Evolutionary conservation across 495 filamentous ascomycete genomes (phyloP), one percentile per base, ranked within the genome.

Genomic region (Schizothecium vesticola): DNA sequence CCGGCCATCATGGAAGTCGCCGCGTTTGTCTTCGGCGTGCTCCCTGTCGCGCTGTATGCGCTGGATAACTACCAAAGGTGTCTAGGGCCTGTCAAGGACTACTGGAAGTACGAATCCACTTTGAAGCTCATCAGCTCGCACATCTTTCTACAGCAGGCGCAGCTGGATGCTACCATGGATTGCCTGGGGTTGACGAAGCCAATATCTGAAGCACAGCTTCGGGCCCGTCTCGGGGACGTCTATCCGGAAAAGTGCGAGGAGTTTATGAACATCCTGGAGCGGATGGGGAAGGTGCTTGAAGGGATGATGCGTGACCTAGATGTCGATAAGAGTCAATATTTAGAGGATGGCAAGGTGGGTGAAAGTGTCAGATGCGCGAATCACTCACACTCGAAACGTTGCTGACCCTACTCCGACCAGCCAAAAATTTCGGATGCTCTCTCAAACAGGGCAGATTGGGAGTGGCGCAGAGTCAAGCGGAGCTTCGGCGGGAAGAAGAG

Each of bases 61-160:
- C 66, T 67, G 33, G 66, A 67, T 21, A 67, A 61, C 24, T 67
- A 67, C 59, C 61, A n/a, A 23, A 59, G 59, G 24, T 67, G 66
- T 56, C 36, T 67, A 10, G 13, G 24, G 23, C 31, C 33, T 9
- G 22, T 59, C 29, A 55, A 55, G 23, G 58, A 61, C 24, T 24
- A 56, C n/a, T 21, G 56, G 16, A 67, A 63, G 19, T 67, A 67
- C 58, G 66, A 62, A 25, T 58, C 9, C 24, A 67, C 66, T 4
- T 13, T 63, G 3, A 56, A 28, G 24, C 61, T 33, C 13, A 62
- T 67, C 16, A 31, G 66, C 8, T 16, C 24, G 19, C 56, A 67
- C 23, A 57, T 67, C 23, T 67, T 61, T 36, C 51, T 67, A 21
- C 66, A 67, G 33, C 61, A 62, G 23, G 55, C 26, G 58, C 66